Base-by-base conservation (phyloP, 148 eudicot genomes). In the Euryodendron excelsum region DNA sequence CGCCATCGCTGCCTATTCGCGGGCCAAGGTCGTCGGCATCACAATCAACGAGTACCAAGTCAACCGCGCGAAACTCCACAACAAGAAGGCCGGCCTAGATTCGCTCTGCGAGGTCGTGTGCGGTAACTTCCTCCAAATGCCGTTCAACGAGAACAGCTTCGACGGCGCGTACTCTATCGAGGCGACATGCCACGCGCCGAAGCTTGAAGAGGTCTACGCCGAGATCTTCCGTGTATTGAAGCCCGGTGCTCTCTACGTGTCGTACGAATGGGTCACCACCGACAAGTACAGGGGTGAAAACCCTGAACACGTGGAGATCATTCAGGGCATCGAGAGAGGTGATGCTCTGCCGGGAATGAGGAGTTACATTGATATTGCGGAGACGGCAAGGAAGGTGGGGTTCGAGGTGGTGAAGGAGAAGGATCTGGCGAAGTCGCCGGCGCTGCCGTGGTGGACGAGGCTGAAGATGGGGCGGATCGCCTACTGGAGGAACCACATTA, bases 41-140 rank as follows among this genome's bases (percentile, higher is more conserved):
- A 88, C 91, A 8, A 88, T 88, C 44, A 88, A 88, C 74, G 89
- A 88, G 72, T 88, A 88, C 45, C 91, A 88, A 17, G 91, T 88
- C 0, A 78, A 78, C 0, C 87, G 91, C 0, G 91, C 91, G 0
- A 75, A 55, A 45, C 25, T 76, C 9, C 91, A 88, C 76, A 88
- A 88, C 86, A 88, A 84, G 72, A 88, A 88, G 17, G 91, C 91
- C 12, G 91, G 91, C 0, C 74, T 88, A 0, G 91, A 88, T 12
- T 28, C 76, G 0, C 73, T 84, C 0, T 88, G 91, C 69, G 89
- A 88, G 20, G 91, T 88, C 1, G 87, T 88, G 0, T 84, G 87
- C 70, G 91, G 91, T 0, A 88, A 88, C 37, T 88, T 88, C 73
- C 81, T 88, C 0, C 64, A 84, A 53, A 86, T 88, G 91, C 91